Percentiles rank a stretch among this genome's conserved stretches.
These are phyloP conservation scores for Triticum timopheevii DNA, from an alignment of 176 grass and related monocot species.

Conservation along the genomic window DNA sequence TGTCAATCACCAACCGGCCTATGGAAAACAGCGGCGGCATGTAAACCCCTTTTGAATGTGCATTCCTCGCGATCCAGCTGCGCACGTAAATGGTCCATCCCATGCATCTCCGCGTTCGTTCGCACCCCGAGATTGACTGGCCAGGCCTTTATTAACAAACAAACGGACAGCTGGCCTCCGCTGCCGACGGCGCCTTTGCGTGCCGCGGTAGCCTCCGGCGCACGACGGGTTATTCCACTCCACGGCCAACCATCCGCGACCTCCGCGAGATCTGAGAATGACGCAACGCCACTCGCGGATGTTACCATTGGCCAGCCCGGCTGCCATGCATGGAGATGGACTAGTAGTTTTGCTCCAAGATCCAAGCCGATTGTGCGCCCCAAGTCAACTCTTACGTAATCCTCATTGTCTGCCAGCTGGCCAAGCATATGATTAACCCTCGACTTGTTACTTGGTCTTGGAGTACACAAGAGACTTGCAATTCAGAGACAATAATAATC, in stretches of 20 bases:
- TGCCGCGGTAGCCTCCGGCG: not conserved
- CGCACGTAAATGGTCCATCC: not conserved
- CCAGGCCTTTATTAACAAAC: not conserved
- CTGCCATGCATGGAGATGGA: not conserved
- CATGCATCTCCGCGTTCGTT: not conserved
- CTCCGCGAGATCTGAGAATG: not conserved
- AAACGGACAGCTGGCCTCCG: not conserved
- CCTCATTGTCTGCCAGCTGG: not conserved
- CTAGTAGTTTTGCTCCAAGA: not conserved
- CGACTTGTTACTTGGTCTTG: no score
- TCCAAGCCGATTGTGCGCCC: not conserved
- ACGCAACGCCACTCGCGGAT: not conserved
- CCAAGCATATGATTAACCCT: not conserved
- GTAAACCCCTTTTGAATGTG: not conserved
- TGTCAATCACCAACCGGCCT: not conserved
- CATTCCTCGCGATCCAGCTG: slow-evolving; percentile 5
- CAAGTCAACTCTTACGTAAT: not conserved
- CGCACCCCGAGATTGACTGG: not conserved
- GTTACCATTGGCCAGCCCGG: not conserved
- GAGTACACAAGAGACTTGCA: not conserved
- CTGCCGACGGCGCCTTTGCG: not conserved
- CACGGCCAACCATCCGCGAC: not conserved
- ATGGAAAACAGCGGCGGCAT: not conserved
- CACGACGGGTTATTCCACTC: not conserved
- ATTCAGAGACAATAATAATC: not conserved